Evolutionary conservation across 179 eudicot species (phyloP), one percentile per base, ranked within the genome.

Genomic region (Silene vulgaris): DNA sequence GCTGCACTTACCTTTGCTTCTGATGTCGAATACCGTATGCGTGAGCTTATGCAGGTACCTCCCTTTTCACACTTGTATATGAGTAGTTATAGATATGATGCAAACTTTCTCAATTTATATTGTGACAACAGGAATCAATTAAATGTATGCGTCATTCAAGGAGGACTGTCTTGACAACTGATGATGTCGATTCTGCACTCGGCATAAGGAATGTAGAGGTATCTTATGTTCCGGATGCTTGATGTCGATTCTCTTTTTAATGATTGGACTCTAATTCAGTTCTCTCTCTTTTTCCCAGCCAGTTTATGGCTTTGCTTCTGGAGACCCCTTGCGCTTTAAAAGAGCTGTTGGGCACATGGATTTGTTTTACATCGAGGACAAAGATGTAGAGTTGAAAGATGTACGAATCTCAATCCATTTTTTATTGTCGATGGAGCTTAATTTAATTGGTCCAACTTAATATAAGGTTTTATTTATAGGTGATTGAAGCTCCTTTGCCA

Each of bases 401-500:
- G 98, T 92, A 91, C 81, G 85, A 40, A 20, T 30, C 50, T 68
- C 59, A 72, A 75, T 66, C 57, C 60, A 57, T 35, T 20, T 17
- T 35, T 7, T 64, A 35, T 17, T 71, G 8, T 4, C 72, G 8
- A 21, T n/a, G n/a, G 3, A 5, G 2, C 28, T 72, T 29, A 72
- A 29, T 28, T 1, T 40, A 26, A 29, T 57, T 26, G 62, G 32
- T 63, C 26, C 57, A 73, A 54, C 4, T 65, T 16, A 45, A 60
- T 59, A 43, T 59, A 43, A 16, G 71, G 76, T 40, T 28, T 6
- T 52, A 66, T 76, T 63, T 65, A 29, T 72, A 94, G 98, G 92
- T 94, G 65, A 94, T 94, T 87, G 96, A 94, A 85, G 92, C 97
- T 65, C 97, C 98, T 76, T 78, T 92, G 75, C 93, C 98, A 6